phyloP scores from a whole-genome alignment of 2,329 filamentous ascomycete species.

The Beauveria varroae region DNA sequence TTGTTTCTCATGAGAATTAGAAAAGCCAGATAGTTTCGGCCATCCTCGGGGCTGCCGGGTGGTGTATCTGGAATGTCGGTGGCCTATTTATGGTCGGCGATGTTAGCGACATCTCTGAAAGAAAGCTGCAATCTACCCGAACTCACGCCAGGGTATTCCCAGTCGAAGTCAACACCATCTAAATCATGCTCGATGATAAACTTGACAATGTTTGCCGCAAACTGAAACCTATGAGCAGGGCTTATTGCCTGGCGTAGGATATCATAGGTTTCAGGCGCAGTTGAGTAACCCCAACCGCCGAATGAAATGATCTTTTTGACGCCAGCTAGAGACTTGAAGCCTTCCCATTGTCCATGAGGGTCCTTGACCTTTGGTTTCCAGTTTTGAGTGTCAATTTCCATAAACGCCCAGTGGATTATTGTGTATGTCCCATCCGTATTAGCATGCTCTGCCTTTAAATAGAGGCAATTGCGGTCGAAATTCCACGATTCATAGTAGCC shows the following conservation, averaged over 20 bases:
- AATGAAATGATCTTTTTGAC: constrained; percentile 28
- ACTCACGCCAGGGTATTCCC: constrained; percentile 35
- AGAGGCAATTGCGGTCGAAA: constrained; percentile 20
- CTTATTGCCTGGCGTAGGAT: constrained; percentile 23
- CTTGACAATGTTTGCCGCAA: constrained; percentile 28
- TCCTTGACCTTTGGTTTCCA: constrained; percentile 17
- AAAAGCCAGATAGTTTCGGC: not conserved
- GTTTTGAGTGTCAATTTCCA: constrained; percentile 16
- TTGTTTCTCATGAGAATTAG: not conserved
- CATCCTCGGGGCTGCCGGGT: not conserved
- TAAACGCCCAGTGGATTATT: constrained; percentile 27
- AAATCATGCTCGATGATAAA: constrained; percentile 32
- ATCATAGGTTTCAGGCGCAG: constrained; percentile 18
- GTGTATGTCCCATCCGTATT: constrained; percentile 13
- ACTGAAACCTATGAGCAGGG: constrained; percentile 28
- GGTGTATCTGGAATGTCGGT: constrained; percentile 1
- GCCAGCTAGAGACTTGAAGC: constrained; percentile 21
- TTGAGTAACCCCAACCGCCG: constrained; percentile 28
- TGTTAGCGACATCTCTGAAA: not conserved
- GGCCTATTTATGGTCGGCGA: constrained; percentile 12
- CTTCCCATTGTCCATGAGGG: constrained; percentile 20
- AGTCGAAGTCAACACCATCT: constrained; percentile 39
- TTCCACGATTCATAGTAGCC: constrained; percentile 29
- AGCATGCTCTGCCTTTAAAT: constrained; percentile 22
- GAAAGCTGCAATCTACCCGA: not conserved